Evolutionary conservation across 805 yeast species (phyloP), one percentile per base, ranked within the genome.

Genomic region (Hanseniaspora hatyaiensis): DNA sequence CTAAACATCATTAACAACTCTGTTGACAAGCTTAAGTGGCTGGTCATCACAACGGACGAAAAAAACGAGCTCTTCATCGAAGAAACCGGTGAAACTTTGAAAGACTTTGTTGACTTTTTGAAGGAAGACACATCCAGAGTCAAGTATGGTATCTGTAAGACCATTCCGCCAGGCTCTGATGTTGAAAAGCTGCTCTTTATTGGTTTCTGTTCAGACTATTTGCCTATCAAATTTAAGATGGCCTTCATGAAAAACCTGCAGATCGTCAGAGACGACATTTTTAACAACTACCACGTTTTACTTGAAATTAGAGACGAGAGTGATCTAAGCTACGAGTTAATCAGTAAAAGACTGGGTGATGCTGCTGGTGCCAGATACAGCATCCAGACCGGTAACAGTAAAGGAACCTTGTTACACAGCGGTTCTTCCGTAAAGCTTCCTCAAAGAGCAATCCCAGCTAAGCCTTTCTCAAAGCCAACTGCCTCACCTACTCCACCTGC

Each of bases 141-240:
- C 51, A 95, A 88, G 67, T 92, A 80, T 58, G 98, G 97, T 34
- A 71, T 92, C 50, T 82, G 85, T 34, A 76, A 95, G 47, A 85
- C 89, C 40, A 77, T 78, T 50, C 94, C 89, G 49, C 89, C 89
- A 49, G 94, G 92, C n/a, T 82, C 95, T 3, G 92, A 83, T 55
- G 88, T 92, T 30, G 74, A 76, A 58, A 92, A 92, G 68, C 70
- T 84, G 54, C 74, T 89, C 28, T 69, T 92, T 40, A 71, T 92
- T 32, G 97, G 96, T 44, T 89, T 96, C 96, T 84, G 95, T 66
- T 98, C 98, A 6, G 97, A 92, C 63, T 84, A 89, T 49, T 88
- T 95, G 19, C 94, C 96, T 53, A 71, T 70, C 59, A 82, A 79
- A 59, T 70, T 80, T 23, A 74, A 86, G 56, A 73, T 84, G 39